Percentiles rank a stretch among this genome's conserved stretches.
phyloP scores from a whole-genome alignment of 371 early-diverging fungal species.

The Funneliformis caledonium region DNA sequence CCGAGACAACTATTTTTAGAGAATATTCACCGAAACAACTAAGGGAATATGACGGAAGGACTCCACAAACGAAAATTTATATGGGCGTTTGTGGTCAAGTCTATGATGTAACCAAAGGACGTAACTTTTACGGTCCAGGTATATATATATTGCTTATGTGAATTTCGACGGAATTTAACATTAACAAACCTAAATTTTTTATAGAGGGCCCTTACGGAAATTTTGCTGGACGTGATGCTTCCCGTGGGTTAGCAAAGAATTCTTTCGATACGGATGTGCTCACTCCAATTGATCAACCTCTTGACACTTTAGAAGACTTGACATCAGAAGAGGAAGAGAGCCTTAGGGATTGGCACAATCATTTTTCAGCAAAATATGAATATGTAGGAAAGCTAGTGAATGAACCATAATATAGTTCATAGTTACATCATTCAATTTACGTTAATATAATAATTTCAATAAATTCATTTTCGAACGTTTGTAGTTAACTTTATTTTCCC shows the following conservation, averaged over 20 bases:
- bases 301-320: constrained; percentile 83
- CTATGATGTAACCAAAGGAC: constrained; percentile 87
- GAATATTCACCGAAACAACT: constrained; percentile 76
- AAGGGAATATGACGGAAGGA: constrained; percentile 61
- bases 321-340: constrained; percentile 74
- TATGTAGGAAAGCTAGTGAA: constrained; percentile 77
- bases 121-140: constrained; percentile 93
- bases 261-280: constrained; percentile 87
- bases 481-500: constrained; percentile 16
- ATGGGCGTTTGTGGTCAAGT: constrained; percentile 86
- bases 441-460: background rate
- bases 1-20: constrained; percentile 62
- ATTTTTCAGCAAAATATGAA: constrained; percentile 76
- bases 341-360: constrained; percentile 76
- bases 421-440: too few relatives aligned
- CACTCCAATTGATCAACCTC: constrained; percentile 69
- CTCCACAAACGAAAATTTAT: constrained; percentile 60
- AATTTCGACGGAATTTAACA: background rate
- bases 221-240: constrained; percentile 88
- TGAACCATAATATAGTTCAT: constrained; percentile 37
- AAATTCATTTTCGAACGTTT: background rate
- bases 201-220: constrained; percentile 87
- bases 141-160: constrained; percentile 7
- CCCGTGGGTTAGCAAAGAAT: constrained; percentile 86
- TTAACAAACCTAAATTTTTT: background rate